Evolutionary conservation across 2,329 filamentous ascomycete genomes (phyloP), one percentile per base, ranked within the genome.

Genomic region (Paramyrothecium sp.): DNA sequence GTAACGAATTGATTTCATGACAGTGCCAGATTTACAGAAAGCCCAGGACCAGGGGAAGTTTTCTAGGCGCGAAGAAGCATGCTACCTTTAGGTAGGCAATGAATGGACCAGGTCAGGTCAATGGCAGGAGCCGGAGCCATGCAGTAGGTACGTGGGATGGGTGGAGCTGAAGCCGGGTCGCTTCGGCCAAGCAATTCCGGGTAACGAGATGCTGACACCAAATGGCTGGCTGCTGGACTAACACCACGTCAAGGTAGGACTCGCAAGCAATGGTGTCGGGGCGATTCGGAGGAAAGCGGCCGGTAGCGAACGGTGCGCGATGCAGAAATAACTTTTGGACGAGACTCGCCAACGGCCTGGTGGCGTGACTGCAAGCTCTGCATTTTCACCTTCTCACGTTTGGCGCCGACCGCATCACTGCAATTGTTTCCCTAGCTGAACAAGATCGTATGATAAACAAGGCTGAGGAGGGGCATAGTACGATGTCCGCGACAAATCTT

Each of bases 361-460:
- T 44, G 38, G 38, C 38, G 38, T 44, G 38, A 44, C 38, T 16
- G 38, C 38, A 16, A 44, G 7, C n/a, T 44, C n/a, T 44, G 38
- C 38, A 19, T 16, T 44, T 44, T 30, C 38, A 44, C 38, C 3
- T 44, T 44, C 13, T 58, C 58, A 22, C 59, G 57, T 53, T n/a
- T 53, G 51, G 26, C 19, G 51, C 22, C 38, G 51, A 30, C 26
- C 26, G 26, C 26, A 30, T 30, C 26, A 30, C 26, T 30, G 26
- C 26, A n/a, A 50, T 50, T 50, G 48, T 50, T 30, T 20, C 20
- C 12, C 20, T 50, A 44, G 51, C 53, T 54, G 60, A 53, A 23
- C 60, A 62, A 70, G 65, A 72, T 74, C 72, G 71, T 74, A 74
- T 73, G 71, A 74, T 74, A 64, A 55, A 58, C 71, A 60, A 74